Conservation (phyloP, 306 rosid genomes). For the Leucaena leucocephala region DNA sequence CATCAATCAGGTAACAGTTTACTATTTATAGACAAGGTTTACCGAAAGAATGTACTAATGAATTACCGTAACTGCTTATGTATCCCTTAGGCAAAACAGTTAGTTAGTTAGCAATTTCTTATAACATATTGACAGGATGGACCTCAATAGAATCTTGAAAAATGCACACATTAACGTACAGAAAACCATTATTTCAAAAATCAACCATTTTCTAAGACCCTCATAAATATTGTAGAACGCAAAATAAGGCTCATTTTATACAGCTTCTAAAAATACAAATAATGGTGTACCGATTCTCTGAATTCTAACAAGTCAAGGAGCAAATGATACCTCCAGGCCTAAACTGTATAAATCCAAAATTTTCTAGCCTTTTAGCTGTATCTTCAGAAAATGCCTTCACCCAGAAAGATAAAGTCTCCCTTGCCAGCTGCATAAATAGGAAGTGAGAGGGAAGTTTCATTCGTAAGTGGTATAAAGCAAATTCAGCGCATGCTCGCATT, state of each 20-base stretch:
- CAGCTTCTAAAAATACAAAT: slow-evolving; percentile 14
- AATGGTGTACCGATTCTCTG: slow-evolving; percentile 19
- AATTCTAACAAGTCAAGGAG: slow-evolving; percentile 25
- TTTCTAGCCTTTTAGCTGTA: slow-evolving; percentile 96
- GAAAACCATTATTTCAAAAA: background rate
- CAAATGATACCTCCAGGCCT: slow-evolving; percentile 91
- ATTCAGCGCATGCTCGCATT: slow-evolving; percentile 13
- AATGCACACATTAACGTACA: background rate
- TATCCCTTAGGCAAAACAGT: too few relatives aligned
- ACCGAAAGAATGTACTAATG: too few relatives aligned
- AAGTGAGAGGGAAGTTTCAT: slow-evolving; percentile 29
- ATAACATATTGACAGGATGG: background rate
- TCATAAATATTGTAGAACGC: background rate
- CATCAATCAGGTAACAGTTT: too few relatives aligned
- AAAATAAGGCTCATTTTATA: slow-evolving; percentile 20
- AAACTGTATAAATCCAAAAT: slow-evolving; percentile 97
- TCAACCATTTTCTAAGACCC: background rate
- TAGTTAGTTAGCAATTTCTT: too few relatives aligned
- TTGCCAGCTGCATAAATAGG: slow-evolving; percentile 71
- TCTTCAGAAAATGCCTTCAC: slow-evolving; percentile 99
- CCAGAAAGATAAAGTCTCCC: slow-evolving; percentile 98
- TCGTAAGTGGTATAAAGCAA: slow-evolving; percentile 28
- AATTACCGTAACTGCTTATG: too few relatives aligned
- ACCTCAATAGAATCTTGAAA: slow-evolving; percentile 13
- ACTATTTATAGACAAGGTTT: too few relatives aligned